A percentile compares a stretch with the other conserved stretches of the same genome.
Conservation (phyloP, 2,329 filamentous ascomycete species). For the Aureobasidium sp. region DNA sequence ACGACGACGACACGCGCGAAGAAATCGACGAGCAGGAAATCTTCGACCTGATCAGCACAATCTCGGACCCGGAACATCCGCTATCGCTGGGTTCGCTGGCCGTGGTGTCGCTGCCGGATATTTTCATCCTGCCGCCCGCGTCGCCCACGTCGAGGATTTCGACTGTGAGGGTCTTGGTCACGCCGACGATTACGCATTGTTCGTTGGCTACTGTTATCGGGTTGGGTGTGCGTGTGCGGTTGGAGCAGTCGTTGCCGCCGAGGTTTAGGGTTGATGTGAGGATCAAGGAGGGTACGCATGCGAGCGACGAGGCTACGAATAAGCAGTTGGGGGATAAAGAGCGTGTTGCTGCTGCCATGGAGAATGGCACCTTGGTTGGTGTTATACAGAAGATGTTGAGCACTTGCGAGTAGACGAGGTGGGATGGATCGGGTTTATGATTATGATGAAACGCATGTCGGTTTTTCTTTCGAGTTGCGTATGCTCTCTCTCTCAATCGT, state of each 20-base stretch:
- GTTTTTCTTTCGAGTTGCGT: not conserved
- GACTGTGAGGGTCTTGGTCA: constrained; percentile 79
- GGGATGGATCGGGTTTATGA: not conserved
- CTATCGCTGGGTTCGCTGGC: constrained; percentile 86
- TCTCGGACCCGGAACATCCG: constrained; percentile 94
- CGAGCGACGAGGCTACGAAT: constrained; percentile 88
- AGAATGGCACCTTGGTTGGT: constrained; percentile 82
- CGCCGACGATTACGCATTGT: constrained; percentile 94
- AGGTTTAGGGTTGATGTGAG: constrained; percentile 86
- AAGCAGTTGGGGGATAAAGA: constrained; percentile 97
- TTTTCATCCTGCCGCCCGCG: constrained; percentile 64
- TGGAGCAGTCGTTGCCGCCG: constrained; percentile 84
- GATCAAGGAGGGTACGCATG: constrained; percentile 95
- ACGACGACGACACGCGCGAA: constrained; percentile 58
- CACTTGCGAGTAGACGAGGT: constrained; percentile 24
- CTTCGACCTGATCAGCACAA: constrained; percentile 89
- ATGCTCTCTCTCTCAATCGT: not conserved
- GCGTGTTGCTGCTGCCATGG: constrained; percentile 83
- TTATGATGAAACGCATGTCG: constrained; percentile 2
- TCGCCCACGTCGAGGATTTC: constrained; percentile 54
- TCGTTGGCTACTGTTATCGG: constrained; percentile 94
- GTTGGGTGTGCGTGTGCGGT: constrained; percentile 78
- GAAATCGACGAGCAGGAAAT: constrained; percentile 96
- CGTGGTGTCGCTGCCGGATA: constrained; percentile 93
- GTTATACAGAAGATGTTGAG: constrained; percentile 85